Evolutionary conservation across 2,329 filamentous ascomycete genomes (phyloP).

Genomic region (Cladosporium austrohemisphaericum): DNA sequence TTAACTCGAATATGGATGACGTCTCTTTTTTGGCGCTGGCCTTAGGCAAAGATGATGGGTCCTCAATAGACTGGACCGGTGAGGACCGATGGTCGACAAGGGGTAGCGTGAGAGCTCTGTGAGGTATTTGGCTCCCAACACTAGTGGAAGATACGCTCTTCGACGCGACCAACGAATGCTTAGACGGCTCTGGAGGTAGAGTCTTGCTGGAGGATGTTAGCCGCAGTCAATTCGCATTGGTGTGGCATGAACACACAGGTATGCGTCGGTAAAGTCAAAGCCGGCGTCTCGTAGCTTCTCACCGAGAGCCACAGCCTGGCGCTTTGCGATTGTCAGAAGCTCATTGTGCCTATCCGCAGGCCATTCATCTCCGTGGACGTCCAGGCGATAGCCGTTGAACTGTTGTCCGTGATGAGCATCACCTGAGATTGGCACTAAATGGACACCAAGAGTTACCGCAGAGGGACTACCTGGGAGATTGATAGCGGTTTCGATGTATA

Average conservation of each 20-base stretch:
- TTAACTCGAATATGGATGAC: no score
- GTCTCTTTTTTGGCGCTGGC: background rate
- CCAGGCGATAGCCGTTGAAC: no score
- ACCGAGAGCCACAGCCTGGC: background rate
- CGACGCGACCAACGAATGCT: background rate
- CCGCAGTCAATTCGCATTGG: background rate
- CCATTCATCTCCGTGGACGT: background rate
- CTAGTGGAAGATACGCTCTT: background rate
- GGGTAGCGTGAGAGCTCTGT: no score
- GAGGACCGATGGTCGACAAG: background rate
- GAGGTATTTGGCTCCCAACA: no score
- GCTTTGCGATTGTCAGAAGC: background rate
- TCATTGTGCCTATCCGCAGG: background rate
- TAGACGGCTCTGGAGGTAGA: background rate
- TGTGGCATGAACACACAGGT: background rate
- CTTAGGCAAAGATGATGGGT: background rate
- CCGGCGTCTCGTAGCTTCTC: background rate
- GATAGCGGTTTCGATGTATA: background rate
- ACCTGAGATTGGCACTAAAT: background rate
- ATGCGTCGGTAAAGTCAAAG: background rate
- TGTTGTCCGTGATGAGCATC: no score
- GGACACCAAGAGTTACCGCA: background rate
- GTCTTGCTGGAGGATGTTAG: background rate
- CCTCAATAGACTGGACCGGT: background rate
- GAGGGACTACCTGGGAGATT: background rate